A percentile compares a stretch with the other conserved stretches of the same genome.
phyloP scores from a whole-genome alignment of 257 asterid species.

The Linaria vulgaris region DNA sequence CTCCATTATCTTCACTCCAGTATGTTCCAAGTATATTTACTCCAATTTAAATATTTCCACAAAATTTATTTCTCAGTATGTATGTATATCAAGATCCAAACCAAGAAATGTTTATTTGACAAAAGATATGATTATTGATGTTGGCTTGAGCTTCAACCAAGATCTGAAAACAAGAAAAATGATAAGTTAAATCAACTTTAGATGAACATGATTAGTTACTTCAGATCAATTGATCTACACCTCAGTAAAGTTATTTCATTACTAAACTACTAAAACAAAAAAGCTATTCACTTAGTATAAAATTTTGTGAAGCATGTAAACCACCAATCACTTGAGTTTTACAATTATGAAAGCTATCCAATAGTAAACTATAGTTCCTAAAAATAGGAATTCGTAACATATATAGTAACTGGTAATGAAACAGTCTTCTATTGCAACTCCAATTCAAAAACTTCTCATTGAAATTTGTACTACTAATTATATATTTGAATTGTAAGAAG shows the following conservation, averaged over 20 bases:
- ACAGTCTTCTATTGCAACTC: too few species aligned
- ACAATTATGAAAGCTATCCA: too few species aligned
- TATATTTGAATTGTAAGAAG: too few species aligned
- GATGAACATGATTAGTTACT: not conserved
- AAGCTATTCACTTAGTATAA: not conserved
- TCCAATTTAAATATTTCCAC: slow-evolving; percentile 5
- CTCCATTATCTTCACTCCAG: slow-evolving; percentile 45
- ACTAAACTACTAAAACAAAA: not conserved
- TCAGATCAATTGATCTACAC: not conserved
- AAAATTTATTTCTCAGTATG: not conserved
- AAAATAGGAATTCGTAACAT: too few species aligned
- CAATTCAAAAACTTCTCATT: too few species aligned
- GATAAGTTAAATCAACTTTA: not conserved
- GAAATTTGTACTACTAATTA: not conserved
- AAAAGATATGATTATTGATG: not conserved
- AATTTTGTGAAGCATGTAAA: too few species aligned
- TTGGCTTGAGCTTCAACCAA: slow-evolving; percentile 7
- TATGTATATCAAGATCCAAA: not conserved
- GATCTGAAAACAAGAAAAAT: slow-evolving; percentile 16
- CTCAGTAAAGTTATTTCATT: not conserved
- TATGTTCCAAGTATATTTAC: slow-evolving; percentile 20
- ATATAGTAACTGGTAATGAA: too few species aligned
- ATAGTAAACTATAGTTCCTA: too few species aligned
- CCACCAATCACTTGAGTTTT: too few species aligned
- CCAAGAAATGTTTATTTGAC: slow-evolving; percentile 2